These are phyloP conservation scores for Breynia disticha DNA, from an alignment of 441 rosid species.

Conservation along the genomic window DNA sequence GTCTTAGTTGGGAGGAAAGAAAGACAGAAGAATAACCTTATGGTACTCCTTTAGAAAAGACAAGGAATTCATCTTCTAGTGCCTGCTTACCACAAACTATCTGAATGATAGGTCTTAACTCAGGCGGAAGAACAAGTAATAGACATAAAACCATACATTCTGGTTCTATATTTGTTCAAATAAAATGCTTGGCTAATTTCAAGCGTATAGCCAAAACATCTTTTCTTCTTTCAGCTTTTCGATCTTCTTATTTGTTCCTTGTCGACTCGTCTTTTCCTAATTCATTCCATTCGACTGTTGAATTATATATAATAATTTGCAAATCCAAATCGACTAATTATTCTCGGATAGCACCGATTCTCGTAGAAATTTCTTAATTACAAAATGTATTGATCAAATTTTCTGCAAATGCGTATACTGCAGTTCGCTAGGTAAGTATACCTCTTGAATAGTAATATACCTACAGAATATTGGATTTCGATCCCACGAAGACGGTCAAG, in stretches of 20 bases:
- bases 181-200: constrained; percentile 5
- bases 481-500: no score
- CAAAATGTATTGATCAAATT: neutral
- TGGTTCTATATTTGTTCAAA: constrained; percentile 7
- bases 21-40: no score
- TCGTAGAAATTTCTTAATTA: neutral
- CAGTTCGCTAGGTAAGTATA: no score
- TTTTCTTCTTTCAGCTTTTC: constrained; percentile 5
- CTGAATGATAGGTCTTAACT: constrained; percentile 1
- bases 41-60: no score
- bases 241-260: constrained; percentile 4
- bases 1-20: no score
- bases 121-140: neutral
- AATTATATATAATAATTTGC: neutral
- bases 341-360: neutral
- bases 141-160: constrained; percentile 6
- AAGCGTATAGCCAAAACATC: neutral
- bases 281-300: neutral
- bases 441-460: no score
- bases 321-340: neutral
- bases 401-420: no score
- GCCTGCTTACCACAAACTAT: neutral
- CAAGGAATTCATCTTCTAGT: no score
- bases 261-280: neutral
- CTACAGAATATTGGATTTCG: no score